Base-by-base conservation (phyloP, 2,329 filamentous ascomycete species). In the Fusarium equiseti region DNA sequence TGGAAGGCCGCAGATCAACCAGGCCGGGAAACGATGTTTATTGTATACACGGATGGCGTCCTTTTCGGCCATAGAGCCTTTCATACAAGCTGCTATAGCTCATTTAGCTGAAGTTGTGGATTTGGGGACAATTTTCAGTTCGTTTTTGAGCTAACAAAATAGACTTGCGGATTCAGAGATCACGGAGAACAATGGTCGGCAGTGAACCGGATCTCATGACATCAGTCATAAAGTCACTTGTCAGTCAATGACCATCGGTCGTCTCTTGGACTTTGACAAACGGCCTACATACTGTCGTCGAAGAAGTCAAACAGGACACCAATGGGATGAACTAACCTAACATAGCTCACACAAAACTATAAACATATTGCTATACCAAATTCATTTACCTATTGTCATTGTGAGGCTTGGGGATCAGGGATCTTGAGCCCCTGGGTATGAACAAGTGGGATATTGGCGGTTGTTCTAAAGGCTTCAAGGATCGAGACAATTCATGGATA, bases 111-210 rank as follows among this genome's bases (percentile, higher is more conserved):
- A 42, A 44, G 42, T 35, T 16, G 42, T 32, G 56, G 58, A 42
- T 63, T 43, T 40, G 6, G 35, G 60, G 42, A 54, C n/a, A 46
- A n/a, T 48, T 31, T 54, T 20, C 32, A 45, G 29, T 16, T 60
- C 42, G 45, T 53, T 38, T 59, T 12, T 35, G 51, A 60, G 57
- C 49, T 59, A 55, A 55, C 50, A 58, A 55, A 38, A 22, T 59
- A 55, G 50, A 59, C 27, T 35, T 40, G n/a, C 40, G 32, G 31
- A 29, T 38, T 40, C 35, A 29, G 50, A n/a, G 13, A 35, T 18
- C 24, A 45, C 57, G n/a, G 44, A 54, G 26, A 59, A 35, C 22
- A 26, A 38, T 55, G 40, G 22, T 22, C 50, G 18, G 22, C 38
- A 32, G 29, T 56, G 31, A 48, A 43, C 22, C 22, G 38, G 29